phyloP scores from a whole-genome alignment of 306 rosid genomes.

The Cucurbita pepo region DNA sequence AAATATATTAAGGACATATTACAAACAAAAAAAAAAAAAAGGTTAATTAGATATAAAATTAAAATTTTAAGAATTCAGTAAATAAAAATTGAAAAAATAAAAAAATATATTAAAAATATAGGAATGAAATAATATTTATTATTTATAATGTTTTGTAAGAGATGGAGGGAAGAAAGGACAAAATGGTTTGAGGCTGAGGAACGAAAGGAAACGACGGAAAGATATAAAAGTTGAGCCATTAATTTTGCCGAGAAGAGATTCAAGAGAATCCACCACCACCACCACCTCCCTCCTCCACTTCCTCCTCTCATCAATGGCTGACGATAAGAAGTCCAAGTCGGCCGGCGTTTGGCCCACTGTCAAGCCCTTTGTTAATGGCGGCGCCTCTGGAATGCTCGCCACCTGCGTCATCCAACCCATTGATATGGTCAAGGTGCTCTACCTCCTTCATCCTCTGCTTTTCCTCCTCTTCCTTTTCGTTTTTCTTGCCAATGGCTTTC shows the following conservation, averaged over 20 bases:
- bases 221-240: background rate
- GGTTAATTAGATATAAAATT: no score
- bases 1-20: no score
- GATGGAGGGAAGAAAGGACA: background rate
- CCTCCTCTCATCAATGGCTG: conserved; percentile 37
- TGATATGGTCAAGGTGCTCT: conserved; percentile 82
- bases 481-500: no score
- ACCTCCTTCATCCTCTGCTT: background rate
- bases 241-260: background rate
- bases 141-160: no score
- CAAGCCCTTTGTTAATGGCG: conserved; percentile 92
- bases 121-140: no score
- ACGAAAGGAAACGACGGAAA: background rate
- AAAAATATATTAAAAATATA: no score
- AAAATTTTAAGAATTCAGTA: no score
- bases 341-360: conserved; percentile 55
- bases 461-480: background rate
- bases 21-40: no score
- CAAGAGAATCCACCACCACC: background rate
- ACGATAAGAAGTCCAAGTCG: conserved; percentile 48
- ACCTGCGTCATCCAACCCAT: conserved; percentile 90
- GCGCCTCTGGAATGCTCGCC: conserved; percentile 93
- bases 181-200: background rate
- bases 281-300: background rate
- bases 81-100: no score